These are phyloP conservation scores for Calcarisporium arbuscula DNA, from an alignment of 2,329 filamentous ascomycete species.

Conservation along the genomic window DNA sequence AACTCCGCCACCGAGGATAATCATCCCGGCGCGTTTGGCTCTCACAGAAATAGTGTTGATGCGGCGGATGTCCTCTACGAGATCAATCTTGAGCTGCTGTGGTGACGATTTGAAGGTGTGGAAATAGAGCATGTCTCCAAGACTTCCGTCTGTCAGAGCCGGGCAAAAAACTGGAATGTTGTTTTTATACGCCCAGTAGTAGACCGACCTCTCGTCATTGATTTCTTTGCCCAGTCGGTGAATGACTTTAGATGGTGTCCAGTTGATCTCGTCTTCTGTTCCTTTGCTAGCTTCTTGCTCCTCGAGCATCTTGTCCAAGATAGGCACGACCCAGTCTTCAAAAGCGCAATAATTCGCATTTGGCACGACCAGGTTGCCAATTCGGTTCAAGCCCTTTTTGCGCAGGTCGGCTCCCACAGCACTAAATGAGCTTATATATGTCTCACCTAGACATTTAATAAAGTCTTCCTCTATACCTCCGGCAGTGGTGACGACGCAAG, in stretches of 20 bases:
- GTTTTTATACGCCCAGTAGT: slow-evolving; percentile 98
- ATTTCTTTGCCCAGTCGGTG: slow-evolving; percentile 87
- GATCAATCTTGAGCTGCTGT: slow-evolving; percentile 74
- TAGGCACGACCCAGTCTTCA: slow-evolving; percentile 95
- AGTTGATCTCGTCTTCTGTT: slow-evolving; percentile 66
- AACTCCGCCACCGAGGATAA: slow-evolving; percentile 89
- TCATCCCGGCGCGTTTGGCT: slow-evolving; percentile 86
- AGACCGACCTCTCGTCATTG: slow-evolving; percentile 83
- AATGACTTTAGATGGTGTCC: slow-evolving; percentile 93
- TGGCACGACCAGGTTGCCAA: slow-evolving; percentile 91
- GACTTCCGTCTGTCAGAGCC: slow-evolving; percentile 85
- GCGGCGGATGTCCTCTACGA: slow-evolving; percentile 85
- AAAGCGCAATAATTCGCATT: slow-evolving; percentile 96
- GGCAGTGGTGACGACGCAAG: slow-evolving; percentile 88
- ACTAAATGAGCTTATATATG: slow-evolving; percentile 84
- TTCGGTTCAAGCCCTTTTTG: slow-evolving; percentile 83
- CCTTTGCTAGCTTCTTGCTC: slow-evolving; percentile 81
- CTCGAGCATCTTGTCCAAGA: slow-evolving; percentile 87
- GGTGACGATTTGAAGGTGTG: slow-evolving; percentile 91
- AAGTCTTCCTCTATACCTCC: slow-evolving; percentile 96
- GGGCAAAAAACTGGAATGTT: slow-evolving; percentile 96
- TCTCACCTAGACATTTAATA: slow-evolving; percentile 94
- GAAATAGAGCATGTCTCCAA: slow-evolving; percentile 98
- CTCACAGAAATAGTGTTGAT: slow-evolving; percentile 90
- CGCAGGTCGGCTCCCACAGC: slow-evolving; percentile 72